Base-by-base conservation (phyloP, 768 basidiomycete genomes). In the Tulasnella sp. region DNA sequence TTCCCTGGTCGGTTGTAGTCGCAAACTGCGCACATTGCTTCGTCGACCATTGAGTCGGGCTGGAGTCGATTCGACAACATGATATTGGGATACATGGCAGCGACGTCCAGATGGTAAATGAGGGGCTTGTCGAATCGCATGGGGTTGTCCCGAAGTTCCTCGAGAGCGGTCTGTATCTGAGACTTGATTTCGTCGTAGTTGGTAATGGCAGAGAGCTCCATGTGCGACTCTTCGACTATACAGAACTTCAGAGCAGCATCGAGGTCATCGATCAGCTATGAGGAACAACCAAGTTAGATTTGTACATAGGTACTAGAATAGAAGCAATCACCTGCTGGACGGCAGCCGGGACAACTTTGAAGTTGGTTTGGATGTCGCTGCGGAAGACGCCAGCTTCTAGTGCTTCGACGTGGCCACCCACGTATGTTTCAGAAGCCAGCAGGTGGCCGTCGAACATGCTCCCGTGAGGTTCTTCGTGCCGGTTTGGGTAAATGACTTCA, bases 1-100 rank as follows among this genome's bases (percentile, higher is more conserved):
- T 99, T 99, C 31, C 95, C 96, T 0, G 98, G 97, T 12, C 97
- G 91, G 84, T 99, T 99, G 86, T 93, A 99, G 86, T 99, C 98
- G 87, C 98, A 99, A 1, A 98, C 96, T 1, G 98, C 98, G 84
- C 98, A 99, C 24, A 93, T 93, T 28, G 97, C 92, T 85, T 99
- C 98, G 84, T 97, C 96, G 14, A 98, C 93, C 88, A 99, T 94
- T 1, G 98, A 98, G 86, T 99, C 98, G 2, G 98, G 98, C 83
- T 99, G 98, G 2, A 99, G 89, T 44, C 98, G 95, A 85, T 99
- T 99, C 24, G 97, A 98, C 88, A 99, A 93, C 98, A 99, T 99
- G 91, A 99, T 99, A 86, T 99, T 99, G 80, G 98, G 98, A 85
- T 99, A 99, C 98, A 99, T 99, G 82, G 98, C 98, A 2, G 98